Evolutionary conservation across 768 basidiomycete species (phyloP), one percentile per base, ranked within the genome.

Genomic region (Leccinum subtestaceum): DNA sequence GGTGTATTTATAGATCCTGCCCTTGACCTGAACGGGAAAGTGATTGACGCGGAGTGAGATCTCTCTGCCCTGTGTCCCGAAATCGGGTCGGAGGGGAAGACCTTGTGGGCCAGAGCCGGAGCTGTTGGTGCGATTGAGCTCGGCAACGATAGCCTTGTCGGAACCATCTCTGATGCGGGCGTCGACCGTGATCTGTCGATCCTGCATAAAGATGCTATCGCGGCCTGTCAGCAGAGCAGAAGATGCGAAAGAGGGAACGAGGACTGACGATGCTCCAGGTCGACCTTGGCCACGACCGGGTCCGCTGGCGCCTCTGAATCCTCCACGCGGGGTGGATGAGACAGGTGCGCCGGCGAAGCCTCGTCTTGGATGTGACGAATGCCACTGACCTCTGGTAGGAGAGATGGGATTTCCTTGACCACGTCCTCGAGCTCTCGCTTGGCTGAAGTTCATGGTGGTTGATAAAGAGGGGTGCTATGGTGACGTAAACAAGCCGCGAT

Each of bases 1-100:
- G 50, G 70, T 72, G 57, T 83, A 84, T 54, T 79, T 77, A 52
- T 70, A 72, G 0, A 83, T 63, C 3, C 69, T 67, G 2, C 74
- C 75, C 56, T 74, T 72, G 23, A 80, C 63, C 4, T 67, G 62
- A 19, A 84, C 66, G 0, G 82, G 75, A 61, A 83, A 83, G 67
- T 78, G 79, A 40, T 84, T 83, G 12, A 79, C 69, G 17, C 82
- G 80, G 5, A 84, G 72, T 17, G 67, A 69, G 62, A 84, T 74
- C 17, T 60, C 47, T 9, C 57, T 67, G 11, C 81, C 82, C 13
- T 62, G 62, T 1, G 71, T 75, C 8, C 81, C 83, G 59, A 74
- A 82, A 56, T 71, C 74, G 7, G 81, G 81, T 13, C 82, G 75
- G 29, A 75, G 64, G 13, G 82, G 82, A 36, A 81, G 74, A 36